Evolutionary conservation across 176 grass and related monocot genomes (phyloP), one percentile per base, ranked within the genome.

Genomic region (Aechmea fasciata): DNA sequence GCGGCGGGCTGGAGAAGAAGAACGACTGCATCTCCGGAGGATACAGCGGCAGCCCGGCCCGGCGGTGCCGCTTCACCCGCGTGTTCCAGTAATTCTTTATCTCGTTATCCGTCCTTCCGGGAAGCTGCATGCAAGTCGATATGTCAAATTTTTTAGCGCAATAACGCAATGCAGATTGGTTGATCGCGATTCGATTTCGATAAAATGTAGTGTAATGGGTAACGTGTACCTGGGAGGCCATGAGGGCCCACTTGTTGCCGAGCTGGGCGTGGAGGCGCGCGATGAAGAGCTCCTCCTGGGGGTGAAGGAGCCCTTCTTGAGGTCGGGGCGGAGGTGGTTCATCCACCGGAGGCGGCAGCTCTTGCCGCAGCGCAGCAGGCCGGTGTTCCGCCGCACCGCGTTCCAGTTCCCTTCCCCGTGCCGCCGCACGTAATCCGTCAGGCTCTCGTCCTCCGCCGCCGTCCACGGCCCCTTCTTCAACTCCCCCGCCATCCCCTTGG

Each of bases 281-380:
- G 77, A 90, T 83, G 74, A 86, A 47, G 62, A 78, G 20, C 74
- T 86, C 83, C 73, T 90, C 91, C 52, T 90, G 84, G 20, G 79
- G 29, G 84, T 80, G 81, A 96, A 96, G 76, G 82, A 83, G 3
- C 91, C 84, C 65, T 87, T 89, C 81, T 87, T 96, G 63, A 87
- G 91, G 84, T 96, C 77, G 20, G 91, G 87, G 23, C 91, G 91
- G 69, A 90, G 84, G 66, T 96, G 87, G 67, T 96, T 96, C 51
- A 80, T 87, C 87, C 91, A 96, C 3, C 91, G 81, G 10, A 90
- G 77, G 9, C 91, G 82, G 79, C 91, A 96, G 87, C 87, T 96
- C 84, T 96, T 96, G 82, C 91, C 87, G 68, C 87, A 96, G 47
- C 87, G 80, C 2, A 66, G 59, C 6, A 90, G 87, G 22, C 71